A percentile compares a stretch with the other conserved stretches of the same genome.
phyloP scores from a whole-genome alignment of 1,284 basidiomycete species.

The Apiotrichum gamsii region DNA sequence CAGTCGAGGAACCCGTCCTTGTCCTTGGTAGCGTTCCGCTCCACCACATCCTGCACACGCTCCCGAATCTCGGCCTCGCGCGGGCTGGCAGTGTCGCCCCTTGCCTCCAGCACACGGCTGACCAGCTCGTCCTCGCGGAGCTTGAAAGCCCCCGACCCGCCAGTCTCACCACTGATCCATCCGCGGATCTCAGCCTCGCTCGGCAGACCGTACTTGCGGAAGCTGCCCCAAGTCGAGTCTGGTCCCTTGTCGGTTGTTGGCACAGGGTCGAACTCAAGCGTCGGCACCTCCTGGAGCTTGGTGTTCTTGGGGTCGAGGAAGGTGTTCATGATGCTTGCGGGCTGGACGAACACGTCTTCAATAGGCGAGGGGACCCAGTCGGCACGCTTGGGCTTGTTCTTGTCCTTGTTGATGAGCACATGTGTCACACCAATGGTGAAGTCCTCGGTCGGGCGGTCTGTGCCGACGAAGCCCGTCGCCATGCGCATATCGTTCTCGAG shows the following conservation, averaged over 20 bases:
- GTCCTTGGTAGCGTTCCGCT: conserved; percentile 30
- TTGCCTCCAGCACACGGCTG: conserved; percentile 26
- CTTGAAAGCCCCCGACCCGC: conserved; percentile 43
- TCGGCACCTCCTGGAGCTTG: conserved; percentile 59
- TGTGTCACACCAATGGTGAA: conserved; percentile 73
- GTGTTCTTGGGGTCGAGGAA: conserved; percentile 50
- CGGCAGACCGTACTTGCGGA: conserved; percentile 44
- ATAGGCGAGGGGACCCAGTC: conserved; percentile 56
- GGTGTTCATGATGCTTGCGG: conserved; percentile 49
- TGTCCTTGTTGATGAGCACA: conserved; percentile 62
- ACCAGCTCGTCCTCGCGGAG: conserved; percentile 39
- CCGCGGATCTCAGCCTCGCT: conserved; percentile 33
- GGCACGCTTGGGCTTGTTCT: conserved; percentile 35
- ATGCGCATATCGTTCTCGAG: conserved; percentile 57
- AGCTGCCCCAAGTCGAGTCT: conserved; percentile 43
- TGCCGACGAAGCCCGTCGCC: conserved; percentile 30
- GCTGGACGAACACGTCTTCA: conserved; percentile 51
- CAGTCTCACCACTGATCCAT: conserved; percentile 35
- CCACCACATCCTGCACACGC: conserved; percentile 29
- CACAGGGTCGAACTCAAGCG: conserved; percentile 28
- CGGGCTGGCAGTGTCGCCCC: conserved; percentile 22
- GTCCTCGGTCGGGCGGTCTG: conserved; percentile 63
- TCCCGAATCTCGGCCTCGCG: conserved; percentile 28
- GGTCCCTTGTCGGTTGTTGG: conserved; percentile 18
- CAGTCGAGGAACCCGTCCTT: conserved; percentile 39